These are phyloP conservation scores for Adiantum capillusveneris DNA, from an alignment of 75 land plant species.

Conservation along the genomic window DNA sequence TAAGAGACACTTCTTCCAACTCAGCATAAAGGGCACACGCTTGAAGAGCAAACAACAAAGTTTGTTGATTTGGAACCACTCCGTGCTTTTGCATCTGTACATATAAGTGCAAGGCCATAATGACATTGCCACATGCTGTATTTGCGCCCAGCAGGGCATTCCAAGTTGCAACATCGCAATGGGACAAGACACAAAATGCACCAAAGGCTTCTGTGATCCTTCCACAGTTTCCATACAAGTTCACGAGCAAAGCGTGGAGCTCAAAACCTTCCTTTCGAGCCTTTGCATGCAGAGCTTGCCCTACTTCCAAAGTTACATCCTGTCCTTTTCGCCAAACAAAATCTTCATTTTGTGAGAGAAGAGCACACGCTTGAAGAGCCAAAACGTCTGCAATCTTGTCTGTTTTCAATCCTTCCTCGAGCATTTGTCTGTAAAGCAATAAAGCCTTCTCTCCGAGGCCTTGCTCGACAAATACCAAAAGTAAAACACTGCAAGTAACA, in stretches of 20 bases:
- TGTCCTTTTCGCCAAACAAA: constrained; percentile 2
- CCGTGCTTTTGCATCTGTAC: constrained; percentile 19
- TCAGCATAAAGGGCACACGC: constrained; percentile 16
- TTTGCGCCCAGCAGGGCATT: constrained; percentile 21
- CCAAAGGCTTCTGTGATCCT: constrained; percentile 10
- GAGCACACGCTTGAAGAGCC: constrained; percentile 3
- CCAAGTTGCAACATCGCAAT: constrained; percentile 22
- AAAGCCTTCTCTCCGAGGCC: constrained; percentile 3
- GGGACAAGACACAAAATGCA: not conserved
- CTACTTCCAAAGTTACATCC: not conserved
- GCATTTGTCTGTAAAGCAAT: constrained; percentile 3
- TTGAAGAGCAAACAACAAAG: constrained; percentile 15
- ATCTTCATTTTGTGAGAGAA: not conserved
- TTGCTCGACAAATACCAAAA: constrained; percentile 13
- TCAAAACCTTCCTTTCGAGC: constrained; percentile 1
- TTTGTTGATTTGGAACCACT: constrained; percentile 14
- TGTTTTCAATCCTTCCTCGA: not conserved
- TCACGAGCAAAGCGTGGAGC: constrained; percentile 7
- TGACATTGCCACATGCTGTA: constrained; percentile 15
- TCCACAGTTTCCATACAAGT: constrained; percentile 13
- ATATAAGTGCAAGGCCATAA: constrained; percentile 12
- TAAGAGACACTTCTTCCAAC: not conserved
- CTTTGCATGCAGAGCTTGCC: constrained; percentile 3
- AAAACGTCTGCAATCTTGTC: not conserved
- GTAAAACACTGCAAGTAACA: constrained; percentile 13